These are phyloP conservation scores for Syzygium syzygioides DNA, from an alignment of 441 rosid species.

Conservation along the genomic window DNA sequence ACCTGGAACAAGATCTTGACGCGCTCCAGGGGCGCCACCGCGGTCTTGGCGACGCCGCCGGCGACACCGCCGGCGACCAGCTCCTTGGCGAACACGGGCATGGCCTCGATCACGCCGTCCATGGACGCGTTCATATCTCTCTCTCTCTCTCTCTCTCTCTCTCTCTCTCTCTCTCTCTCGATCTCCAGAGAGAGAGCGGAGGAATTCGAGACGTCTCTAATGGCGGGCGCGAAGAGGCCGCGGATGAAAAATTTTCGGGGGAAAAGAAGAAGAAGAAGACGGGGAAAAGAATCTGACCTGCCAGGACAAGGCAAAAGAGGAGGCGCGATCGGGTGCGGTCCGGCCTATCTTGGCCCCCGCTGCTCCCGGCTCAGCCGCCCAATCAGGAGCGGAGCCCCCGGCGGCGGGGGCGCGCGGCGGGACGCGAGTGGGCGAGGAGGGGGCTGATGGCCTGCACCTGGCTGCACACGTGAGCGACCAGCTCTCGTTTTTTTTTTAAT, in stretches of 20 bases:
- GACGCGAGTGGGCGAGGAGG: fast-evolving
- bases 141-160: neutral
- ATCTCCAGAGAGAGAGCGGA: neutral
- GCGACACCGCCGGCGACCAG: slow-evolving; percentile 90
- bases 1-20: slow-evolving; percentile 96
- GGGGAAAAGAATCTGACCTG: neutral
- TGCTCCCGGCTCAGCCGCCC: fast-evolving
- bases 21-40: slow-evolving; percentile 94
- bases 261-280: neutral
- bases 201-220: neutral
- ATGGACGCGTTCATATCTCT: slow-evolving; percentile 15
- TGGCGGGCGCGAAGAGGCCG: neutral
- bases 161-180: slow-evolving; percentile 37
- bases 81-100: slow-evolving; percentile 77
- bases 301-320: neutral
- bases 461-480: neutral
- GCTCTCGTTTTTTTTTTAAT: neutral
- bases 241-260: neutral
- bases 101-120: slow-evolving; percentile 49
- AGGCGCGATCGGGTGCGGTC: neutral
- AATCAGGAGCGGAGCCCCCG: neutral
- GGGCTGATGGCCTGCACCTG: neutral
- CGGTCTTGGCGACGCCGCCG: slow-evolving; percentile 79
- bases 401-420: neutral
- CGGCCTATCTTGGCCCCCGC: neutral